Percentiles rank a stretch among this genome's conserved stretches.
phyloP scores from a whole-genome alignment of 2,329 filamentous ascomycete species.

The Aurifilum marmelostoma region DNA sequence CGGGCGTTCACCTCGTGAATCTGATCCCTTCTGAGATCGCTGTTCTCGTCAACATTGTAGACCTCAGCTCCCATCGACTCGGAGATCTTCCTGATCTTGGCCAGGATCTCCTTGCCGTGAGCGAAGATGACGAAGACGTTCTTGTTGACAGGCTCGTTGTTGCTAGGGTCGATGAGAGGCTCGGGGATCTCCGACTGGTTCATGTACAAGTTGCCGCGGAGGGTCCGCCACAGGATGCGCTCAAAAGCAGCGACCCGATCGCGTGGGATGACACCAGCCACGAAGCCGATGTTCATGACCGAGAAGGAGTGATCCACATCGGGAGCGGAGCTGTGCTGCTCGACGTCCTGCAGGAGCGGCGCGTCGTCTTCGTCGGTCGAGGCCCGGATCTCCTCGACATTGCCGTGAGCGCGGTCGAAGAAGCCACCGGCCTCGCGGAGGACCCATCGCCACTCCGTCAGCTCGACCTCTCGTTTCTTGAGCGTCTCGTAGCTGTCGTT shows the following conservation, averaged over 20 bases:
- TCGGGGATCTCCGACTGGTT: constrained; percentile 99
- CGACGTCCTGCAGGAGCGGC: constrained; percentile 88
- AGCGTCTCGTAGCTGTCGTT: constrained; percentile 99
- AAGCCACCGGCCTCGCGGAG: constrained; percentile 94
- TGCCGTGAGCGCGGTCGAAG: constrained; percentile 94
- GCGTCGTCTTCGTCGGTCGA: constrained; percentile 91
- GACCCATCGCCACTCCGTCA: constrained; percentile 99
- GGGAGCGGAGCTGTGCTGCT: constrained; percentile 71
- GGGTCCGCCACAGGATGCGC: constrained; percentile 94
- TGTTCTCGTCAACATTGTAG: constrained; percentile 97
- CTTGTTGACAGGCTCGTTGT: constrained; percentile 91
- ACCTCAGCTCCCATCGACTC: constrained; percentile 95
- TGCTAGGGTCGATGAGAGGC: constrained; percentile 86
- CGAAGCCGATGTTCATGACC: constrained; percentile 98
- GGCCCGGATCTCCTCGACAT: constrained; percentile 93
- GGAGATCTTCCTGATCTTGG: constrained; percentile 98
- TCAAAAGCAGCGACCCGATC: constrained; percentile 95
- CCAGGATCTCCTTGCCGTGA: constrained; percentile 96
- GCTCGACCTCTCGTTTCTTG: constrained; percentile 95
- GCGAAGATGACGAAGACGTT: constrained; percentile 99
- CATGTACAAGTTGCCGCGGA: constrained; percentile 99
- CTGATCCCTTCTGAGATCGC: constrained; percentile 91
- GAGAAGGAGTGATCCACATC: constrained; percentile 87
- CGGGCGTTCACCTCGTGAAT: constrained; percentile 97
- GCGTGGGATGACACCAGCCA: constrained; percentile 91